A percentile compares a stretch with the other conserved stretches of the same genome.
Conservation (phyloP, 129 eudicot genomes). For the Smallanthus sonchifolius region DNA sequence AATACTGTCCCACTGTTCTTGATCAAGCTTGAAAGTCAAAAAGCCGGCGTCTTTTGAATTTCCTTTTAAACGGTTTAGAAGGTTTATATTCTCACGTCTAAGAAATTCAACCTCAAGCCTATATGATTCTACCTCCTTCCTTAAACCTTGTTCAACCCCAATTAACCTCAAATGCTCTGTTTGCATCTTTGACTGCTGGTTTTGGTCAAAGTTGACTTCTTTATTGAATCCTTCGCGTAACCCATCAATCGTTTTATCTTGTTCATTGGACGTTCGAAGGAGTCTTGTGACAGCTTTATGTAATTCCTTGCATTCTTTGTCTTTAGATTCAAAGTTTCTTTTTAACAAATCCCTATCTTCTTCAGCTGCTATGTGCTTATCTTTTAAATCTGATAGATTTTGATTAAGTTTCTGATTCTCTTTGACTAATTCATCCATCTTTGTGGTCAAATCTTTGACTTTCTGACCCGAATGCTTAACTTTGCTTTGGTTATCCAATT, state of each 20-base stretch:
- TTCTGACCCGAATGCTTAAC: conserved; percentile 45
- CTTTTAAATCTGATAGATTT: conserved; percentile 44
- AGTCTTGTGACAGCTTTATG: conserved; percentile 61
- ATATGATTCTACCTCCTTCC: conserved; percentile 78
- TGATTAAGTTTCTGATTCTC: conserved; percentile 56
- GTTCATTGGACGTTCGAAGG: conserved; percentile 69
- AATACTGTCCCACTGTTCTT: conserved; percentile 56
- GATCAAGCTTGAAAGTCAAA: conserved; percentile 60
- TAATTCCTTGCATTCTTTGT: conserved; percentile 78
- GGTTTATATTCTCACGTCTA: conserved; percentile 70
- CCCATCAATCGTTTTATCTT: conserved; percentile 84
- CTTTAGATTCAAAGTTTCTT: conserved; percentile 64
- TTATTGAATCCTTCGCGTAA: conserved; percentile 55
- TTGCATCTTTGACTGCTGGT: conserved; percentile 59
- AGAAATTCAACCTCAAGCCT: conserved; percentile 73
- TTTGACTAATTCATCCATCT: conserved; percentile 42
- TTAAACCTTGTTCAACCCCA: conserved; percentile 69
- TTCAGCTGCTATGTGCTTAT: conserved; percentile 47
- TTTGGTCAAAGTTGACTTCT: conserved; percentile 49
- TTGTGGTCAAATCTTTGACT: conserved; percentile 45
- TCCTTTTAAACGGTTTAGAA: conserved; percentile 67
- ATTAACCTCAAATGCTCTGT: conserved; percentile 68
- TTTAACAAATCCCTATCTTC: conserved; percentile 59
- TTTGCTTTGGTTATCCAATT: conserved; percentile 43
- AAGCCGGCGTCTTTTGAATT: conserved; percentile 44